phyloP scores from a whole-genome alignment of 805 yeast species.

The Ogataea siamensis region DNA sequence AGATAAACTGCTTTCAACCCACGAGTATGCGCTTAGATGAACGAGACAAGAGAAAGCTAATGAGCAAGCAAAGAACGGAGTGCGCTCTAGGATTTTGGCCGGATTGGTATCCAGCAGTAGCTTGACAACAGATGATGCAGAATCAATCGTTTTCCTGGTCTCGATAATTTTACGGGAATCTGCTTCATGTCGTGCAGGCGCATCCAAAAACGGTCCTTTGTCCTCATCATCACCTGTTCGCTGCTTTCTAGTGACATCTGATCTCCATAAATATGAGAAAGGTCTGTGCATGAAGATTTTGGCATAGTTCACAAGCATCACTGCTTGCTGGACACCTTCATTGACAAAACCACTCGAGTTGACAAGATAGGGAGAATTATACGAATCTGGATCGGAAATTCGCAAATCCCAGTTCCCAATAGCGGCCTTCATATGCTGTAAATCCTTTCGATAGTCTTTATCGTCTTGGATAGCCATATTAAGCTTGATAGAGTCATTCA shows the following conservation, averaged over 20 bases:
- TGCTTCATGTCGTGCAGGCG: constrained; percentile 33
- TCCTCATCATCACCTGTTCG: constrained; percentile 33
- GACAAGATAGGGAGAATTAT: constrained; percentile 42
- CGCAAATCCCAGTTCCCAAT: constrained; percentile 51
- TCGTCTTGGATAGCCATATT: constrained; percentile 45
- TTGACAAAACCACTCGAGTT: constrained; percentile 44
- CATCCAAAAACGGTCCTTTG: constrained; percentile 30
- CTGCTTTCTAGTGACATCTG: constrained; percentile 43
- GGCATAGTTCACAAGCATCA: constrained; percentile 48
- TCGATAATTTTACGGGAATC: constrained; percentile 48
- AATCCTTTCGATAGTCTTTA: constrained; percentile 36
- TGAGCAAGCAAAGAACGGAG: constrained; percentile 53
- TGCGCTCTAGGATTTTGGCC: constrained; percentile 40
- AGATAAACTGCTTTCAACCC: constrained; percentile 43
- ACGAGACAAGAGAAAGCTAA: constrained; percentile 52
- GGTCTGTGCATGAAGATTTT: constrained; percentile 56
- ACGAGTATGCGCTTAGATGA: constrained; percentile 50
- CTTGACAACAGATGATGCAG: constrained; percentile 49
- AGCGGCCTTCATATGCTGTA: constrained; percentile 42
- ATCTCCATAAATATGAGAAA: constrained; percentile 50
- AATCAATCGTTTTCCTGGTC: constrained; percentile 52
- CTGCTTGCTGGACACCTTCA: constrained; percentile 53
- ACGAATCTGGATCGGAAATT: constrained; percentile 42
- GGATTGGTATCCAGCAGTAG: constrained; percentile 48
- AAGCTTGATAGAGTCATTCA: constrained; percentile 47